Evolutionary conservation across 345 rosid genomes (phyloP).

Genomic region (Salix udensis): DNA sequence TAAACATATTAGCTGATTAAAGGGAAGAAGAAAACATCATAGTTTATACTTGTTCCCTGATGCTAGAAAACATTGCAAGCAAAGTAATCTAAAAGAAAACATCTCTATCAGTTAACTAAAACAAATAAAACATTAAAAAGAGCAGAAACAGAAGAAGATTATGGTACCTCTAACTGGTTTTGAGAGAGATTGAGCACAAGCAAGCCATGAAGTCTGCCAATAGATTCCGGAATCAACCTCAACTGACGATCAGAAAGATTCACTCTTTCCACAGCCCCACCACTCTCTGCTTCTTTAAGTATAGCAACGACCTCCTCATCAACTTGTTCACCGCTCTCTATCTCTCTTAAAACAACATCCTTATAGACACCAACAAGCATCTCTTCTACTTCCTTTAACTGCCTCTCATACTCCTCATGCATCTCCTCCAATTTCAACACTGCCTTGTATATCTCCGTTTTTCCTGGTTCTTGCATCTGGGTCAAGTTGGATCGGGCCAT

Average conservation of each 20-base stretch:
- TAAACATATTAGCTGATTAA: too few relatives aligned
- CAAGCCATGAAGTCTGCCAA: conserved; percentile 20
- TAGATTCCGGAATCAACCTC: conserved; percentile 24
- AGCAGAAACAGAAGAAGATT: neutral
- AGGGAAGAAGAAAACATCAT: neutral
- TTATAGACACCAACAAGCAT: conserved; percentile 18
- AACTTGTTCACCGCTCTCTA: neutral
- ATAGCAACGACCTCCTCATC: conserved; percentile 13
- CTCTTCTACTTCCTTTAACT: conserved; percentile 17
- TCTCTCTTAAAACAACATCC: conserved; percentile 3
- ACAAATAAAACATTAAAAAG: neutral
- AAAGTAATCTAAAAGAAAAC: too few relatives aligned
- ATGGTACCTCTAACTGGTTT: conserved; percentile 21
- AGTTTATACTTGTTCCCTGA: neutral
- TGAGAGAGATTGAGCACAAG: conserved; percentile 22
- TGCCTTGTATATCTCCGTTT: conserved; percentile 14
- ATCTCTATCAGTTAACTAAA: too few relatives aligned
- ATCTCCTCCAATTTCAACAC: conserved; percentile 22
- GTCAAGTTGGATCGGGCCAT: conserved; percentile 14
- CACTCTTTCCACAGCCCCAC: conserved; percentile 19
- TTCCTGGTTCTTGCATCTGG: conserved; percentile 1
- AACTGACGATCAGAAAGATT: conserved; percentile 21
- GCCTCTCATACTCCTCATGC: conserved; percentile 15
- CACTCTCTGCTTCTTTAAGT: conserved; percentile 12
- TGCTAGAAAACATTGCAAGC: too few relatives aligned